Evolutionary conservation across 176 grass and related monocot genomes (phyloP).

Genomic region (Themeda triandra): DNA sequence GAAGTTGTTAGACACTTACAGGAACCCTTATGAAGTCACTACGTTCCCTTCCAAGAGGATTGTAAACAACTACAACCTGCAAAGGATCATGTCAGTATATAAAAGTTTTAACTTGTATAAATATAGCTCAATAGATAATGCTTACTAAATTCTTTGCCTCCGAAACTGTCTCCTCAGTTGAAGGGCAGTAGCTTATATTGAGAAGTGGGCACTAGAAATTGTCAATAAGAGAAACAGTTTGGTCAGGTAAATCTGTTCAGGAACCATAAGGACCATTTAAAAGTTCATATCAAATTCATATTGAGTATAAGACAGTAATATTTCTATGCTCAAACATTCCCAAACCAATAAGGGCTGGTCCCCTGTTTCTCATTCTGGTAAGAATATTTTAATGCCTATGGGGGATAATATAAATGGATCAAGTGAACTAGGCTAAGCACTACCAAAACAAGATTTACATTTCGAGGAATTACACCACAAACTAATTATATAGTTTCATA

Average conservation of each 20-base stretch:
- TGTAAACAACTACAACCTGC: constrained; percentile 68
- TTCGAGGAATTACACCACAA: neutral
- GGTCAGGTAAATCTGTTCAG: neutral
- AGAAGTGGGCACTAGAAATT: constrained; percentile 74
- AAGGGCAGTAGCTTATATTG: constrained; percentile 98
- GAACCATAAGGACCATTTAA: neutral
- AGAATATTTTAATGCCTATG: neutral
- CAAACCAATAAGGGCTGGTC: neutral
- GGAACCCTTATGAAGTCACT: constrained; percentile 67
- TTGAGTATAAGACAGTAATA: neutral
- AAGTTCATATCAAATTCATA: neutral
- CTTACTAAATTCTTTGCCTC: constrained; percentile 62
- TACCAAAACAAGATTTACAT: neutral
- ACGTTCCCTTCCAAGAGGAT: constrained; percentile 71
- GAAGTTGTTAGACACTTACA: constrained; percentile 38
- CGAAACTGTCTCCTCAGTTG: constrained; percentile 71
- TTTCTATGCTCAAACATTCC: neutral
- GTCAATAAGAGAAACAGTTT: constrained; percentile 1
- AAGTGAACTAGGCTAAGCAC: neutral
- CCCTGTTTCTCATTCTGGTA: neutral
- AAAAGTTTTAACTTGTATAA: neutral
- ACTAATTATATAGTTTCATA: constrained; percentile 15
- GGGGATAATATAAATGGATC: neutral
- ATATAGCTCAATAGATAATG: constrained; percentile 18
- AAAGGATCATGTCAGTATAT: constrained; percentile 16